phyloP scores from a whole-genome alignment of 805 yeast genomes.

The Komagataella kurtzmanii region DNA sequence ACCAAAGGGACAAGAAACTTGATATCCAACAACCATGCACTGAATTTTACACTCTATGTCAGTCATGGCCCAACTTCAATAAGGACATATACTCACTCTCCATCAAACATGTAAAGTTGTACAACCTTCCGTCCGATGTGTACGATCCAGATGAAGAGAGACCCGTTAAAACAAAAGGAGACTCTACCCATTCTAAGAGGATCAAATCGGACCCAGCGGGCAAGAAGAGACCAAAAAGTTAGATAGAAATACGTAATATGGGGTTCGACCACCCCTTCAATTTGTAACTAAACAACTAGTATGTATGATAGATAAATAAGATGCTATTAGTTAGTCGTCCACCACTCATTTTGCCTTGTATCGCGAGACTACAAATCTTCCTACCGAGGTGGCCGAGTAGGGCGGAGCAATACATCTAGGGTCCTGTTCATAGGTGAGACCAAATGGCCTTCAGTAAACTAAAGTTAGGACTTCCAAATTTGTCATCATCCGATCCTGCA shows the following conservation, averaged over 20 bases:
- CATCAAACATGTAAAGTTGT: constrained; percentile 60
- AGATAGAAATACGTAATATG: neutral
- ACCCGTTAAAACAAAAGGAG: constrained; percentile 42
- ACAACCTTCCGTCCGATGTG: constrained; percentile 78
- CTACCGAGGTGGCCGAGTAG: neutral
- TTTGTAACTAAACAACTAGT: neutral
- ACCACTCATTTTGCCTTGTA: neutral
- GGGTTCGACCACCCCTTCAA: too few species aligned
- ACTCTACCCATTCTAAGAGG: constrained; percentile 11
- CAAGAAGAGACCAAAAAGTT: neutral
- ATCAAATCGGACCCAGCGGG: constrained; percentile 8
- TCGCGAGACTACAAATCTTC: neutral
- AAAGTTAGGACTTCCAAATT: neutral
- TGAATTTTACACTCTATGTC: constrained; percentile 75
- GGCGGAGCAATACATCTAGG: neutral
- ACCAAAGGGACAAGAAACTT: constrained; percentile 42
- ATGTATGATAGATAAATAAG: neutral
- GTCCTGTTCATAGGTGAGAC: neutral
- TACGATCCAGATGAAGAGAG: constrained; percentile 68
- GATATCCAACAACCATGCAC: constrained; percentile 85
- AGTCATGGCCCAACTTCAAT: constrained; percentile 56
- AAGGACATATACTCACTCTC: constrained; percentile 45
- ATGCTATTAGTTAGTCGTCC: neutral
- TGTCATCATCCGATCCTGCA: neutral
- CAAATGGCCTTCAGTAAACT: neutral